Base-by-base conservation (phyloP, 306 rosid species). In the Rosa lucieae region DNA sequence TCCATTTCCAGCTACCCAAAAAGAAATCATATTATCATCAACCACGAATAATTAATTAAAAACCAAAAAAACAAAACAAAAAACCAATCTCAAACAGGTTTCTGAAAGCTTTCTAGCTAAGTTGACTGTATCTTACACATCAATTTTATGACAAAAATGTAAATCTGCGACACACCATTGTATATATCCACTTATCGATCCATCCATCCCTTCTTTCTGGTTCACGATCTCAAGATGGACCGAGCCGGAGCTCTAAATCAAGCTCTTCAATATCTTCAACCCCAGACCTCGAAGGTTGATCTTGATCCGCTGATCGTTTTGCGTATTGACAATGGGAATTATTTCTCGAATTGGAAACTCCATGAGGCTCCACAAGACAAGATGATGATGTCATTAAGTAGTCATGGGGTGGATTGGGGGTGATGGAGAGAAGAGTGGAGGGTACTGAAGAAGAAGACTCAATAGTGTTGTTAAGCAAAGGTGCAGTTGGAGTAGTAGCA, bases 161-260 rank as follows among this genome's bases (percentile, higher is more conserved):
- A 66, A 67, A 39, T 67, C 26, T 67, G 71, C 48, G 23, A 74
- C 21, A 43, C 58, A 4, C 58, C 78, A 75, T 26, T n/a, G 18
- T 58, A 44, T 44, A 67, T 66, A 66, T 66, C 35, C 5, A 23
- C 15, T 26, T 26, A 35, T 13, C 46, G 44, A 65, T 14, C 39
- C 6, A 39, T 67, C 71, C 17, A 46, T 67, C 71, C 77, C 10
- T 53, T 3, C 47, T 14, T 80, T 29, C 55, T 81, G 66, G 65
- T 72, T 86, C 43, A 7, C 35, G 44, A 67, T 72, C 15, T 86
- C 80, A 90, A 44, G 87, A 73, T 49, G 89, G 84, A 21, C 98
- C 97, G 1, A 94, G 86, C 43, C 97, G 88, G 14, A 94, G 97
- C 93, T 94, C 98, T 56, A 94, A 90, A 91, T 94, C 97, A 85